These are phyloP conservation scores for Populus hybrid DNA, from an alignment of 441 rosid species.

Conservation along the genomic window DNA sequence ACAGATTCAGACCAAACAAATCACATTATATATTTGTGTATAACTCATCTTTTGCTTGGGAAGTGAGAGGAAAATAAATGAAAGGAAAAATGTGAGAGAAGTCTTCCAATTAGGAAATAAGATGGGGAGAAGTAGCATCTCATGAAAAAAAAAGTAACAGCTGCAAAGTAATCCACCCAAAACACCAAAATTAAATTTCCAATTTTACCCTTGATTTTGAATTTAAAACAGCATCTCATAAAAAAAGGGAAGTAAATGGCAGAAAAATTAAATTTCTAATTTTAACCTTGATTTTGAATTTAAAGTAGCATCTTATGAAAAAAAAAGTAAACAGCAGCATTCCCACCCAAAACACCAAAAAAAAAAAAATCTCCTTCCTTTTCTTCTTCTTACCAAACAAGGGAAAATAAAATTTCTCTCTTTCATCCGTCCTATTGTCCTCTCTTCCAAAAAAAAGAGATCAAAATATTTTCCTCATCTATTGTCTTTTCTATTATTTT, in stretches of 20 bases:
- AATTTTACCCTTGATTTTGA: not conserved
- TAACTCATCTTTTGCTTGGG: not conserved
- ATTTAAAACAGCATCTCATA: not conserved
- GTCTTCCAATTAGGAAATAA: not conserved
- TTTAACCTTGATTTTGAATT: not conserved
- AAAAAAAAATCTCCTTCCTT: not conserved
- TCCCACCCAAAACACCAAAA: not conserved
- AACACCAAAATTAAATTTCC: not conserved
- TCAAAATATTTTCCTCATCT: not conserved
- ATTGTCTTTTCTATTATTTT: not conserved
- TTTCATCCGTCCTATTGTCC: not conserved
- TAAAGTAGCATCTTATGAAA: not conserved
- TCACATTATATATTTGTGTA: not conserved
- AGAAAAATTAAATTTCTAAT: not conserved
- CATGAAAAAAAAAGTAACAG: no score
- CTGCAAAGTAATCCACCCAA: no score
- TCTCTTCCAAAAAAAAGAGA: not conserved
- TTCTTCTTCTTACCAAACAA: not conserved
- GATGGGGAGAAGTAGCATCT: not conserved
- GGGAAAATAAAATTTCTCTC: not conserved
- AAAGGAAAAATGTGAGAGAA: not conserved
- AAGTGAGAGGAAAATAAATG: not conserved
- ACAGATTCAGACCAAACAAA: conserved; percentile 10
- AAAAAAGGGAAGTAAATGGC: not conserved
- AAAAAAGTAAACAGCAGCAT: not conserved